Evolutionary conservation across 2,329 filamentous ascomycete genomes (phyloP), one percentile per base, ranked within the genome.

Genomic region (Remersonia thermophila): DNA sequence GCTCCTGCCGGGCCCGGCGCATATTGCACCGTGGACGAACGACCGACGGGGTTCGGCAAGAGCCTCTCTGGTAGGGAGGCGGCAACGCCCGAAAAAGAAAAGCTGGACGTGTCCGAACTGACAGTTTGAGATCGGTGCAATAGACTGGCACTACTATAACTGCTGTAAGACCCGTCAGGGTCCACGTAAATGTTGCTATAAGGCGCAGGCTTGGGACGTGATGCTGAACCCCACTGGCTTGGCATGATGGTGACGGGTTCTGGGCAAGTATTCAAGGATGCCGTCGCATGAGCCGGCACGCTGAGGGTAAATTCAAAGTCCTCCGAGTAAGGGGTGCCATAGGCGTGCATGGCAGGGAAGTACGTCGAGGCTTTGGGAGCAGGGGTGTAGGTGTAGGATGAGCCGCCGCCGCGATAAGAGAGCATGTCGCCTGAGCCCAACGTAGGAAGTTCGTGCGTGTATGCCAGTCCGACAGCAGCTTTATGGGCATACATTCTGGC

Each of bases 71-170:
- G 61, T 0, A 65, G 51, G 0, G 61, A 60, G 0, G 61, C 58
- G 5, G 61, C 60, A 37, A 63, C 60, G 28, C 53, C 52, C 1
- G 60, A 58, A n/a, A 65, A 52, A 6, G 60, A 61, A 41, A 64
- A 61, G 29, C 51, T 56, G 3, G 58, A 50, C 6, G 55, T 47
- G 9, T 61, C 59, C 27, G 49, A 49, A 1, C 50, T 49, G 1
- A 38, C 36, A 1, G 50, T 37, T 17, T 42, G 41, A 7, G 44
- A 32, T 1, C 61, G 58, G 27, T 60, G 59, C 7, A 57, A 52
- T n/a, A 63, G 47, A 23, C 43, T 44, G 3, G 42, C 32, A 37
- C 35, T 53, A 3, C 47, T 45, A 37, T 62, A 63, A 3, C 52
- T 42, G 32, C 59, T 60, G 4, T 41, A 43, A 1, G 38, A 2